Conservation (phyloP, 2,329 filamentous ascomycete genomes). For the Cryphonectria nitschkei region DNA sequence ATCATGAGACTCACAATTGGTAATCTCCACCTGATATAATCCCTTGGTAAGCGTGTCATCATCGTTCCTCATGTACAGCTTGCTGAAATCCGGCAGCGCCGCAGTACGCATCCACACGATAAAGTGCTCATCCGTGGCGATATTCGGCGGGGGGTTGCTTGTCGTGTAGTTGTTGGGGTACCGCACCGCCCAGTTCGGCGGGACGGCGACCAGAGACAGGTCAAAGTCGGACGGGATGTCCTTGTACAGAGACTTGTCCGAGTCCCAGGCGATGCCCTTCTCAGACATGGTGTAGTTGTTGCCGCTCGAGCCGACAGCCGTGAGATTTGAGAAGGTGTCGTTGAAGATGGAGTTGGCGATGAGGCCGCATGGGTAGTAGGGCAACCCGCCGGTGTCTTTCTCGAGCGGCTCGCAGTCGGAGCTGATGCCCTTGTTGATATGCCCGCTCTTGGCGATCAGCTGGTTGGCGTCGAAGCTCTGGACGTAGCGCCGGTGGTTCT, state of each 20-base stretch:
- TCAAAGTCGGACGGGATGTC: conserved; percentile 62
- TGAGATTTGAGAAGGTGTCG: conserved; percentile 76
- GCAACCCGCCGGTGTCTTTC: conserved; percentile 56
- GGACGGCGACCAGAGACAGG: conserved; percentile 70
- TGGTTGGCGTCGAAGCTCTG: conserved; percentile 85
- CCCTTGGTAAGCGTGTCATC: conserved; percentile 67
- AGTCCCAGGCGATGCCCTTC: conserved; percentile 83
- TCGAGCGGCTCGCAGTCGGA: conserved; percentile 79
- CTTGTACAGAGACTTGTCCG: conserved; percentile 80
- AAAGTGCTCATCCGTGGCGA: conserved; percentile 80
- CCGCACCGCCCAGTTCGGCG: conserved; percentile 79
- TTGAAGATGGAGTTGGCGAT: conserved; percentile 98
- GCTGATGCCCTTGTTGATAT: conserved; percentile 35
- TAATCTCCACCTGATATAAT: conserved; percentile 75
- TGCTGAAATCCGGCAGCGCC: conserved; percentile 91
- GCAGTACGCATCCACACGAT: conserved; percentile 99
- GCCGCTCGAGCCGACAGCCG: conserved; percentile 57
- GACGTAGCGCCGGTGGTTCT: conserved; percentile 96
- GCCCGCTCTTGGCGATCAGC: conserved; percentile 70
- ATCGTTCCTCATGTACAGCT: conserved; percentile 86
- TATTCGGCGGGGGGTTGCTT: conserved; percentile 67
- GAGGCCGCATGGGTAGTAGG: conserved; percentile 92
- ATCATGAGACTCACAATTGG: conserved; percentile 66
- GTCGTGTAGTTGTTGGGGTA: conserved; percentile 73
- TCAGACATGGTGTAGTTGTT: conserved; percentile 75